phyloP scores from a whole-genome alignment of 805 yeast genomes.

The Candida ipomoeae region DNA sequence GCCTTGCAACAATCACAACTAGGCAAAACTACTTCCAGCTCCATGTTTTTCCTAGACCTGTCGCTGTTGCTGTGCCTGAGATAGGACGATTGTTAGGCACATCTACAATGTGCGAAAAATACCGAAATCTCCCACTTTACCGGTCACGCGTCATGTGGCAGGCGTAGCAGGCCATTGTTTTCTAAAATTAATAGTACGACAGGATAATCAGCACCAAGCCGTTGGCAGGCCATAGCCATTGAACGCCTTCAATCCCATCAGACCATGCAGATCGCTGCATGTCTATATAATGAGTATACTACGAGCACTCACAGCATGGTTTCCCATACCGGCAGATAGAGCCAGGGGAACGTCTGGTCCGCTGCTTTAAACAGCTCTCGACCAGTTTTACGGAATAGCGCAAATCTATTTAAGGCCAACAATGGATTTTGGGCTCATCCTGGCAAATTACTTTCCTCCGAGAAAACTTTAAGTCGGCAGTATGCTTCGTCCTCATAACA shows the following conservation, averaged over 20 bases:
- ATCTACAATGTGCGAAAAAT: background rate
- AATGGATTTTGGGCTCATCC: too few relatives aligned
- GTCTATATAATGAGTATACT: background rate
- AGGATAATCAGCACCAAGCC: too few relatives aligned
- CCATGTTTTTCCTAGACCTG: background rate
- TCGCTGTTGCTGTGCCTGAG: background rate
- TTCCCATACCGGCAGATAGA: background rate
- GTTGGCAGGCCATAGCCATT: too few relatives aligned
- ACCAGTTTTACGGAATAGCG: too few relatives aligned
- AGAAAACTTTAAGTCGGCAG: too few relatives aligned
- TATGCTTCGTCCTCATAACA: too few relatives aligned
- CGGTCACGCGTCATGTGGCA: background rate
- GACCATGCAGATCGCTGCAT: background rate
- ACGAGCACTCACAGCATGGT: background rate
- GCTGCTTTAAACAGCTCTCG: background rate
- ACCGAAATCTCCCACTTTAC: background rate
- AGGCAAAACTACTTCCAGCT: background rate
- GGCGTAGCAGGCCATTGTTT: background rate
- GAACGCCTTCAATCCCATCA: background rate
- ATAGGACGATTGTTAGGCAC: background rate
- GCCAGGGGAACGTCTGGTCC: background rate
- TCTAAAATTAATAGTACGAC: too few relatives aligned
- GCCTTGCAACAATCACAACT: too few relatives aligned
- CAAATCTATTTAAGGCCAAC: background rate
- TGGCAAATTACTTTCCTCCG: too few relatives aligned